Evolutionary conservation across 306 rosid species (phyloP), one percentile per base, ranked within the genome.

Genomic region (Fragaria ananassa): DNA sequence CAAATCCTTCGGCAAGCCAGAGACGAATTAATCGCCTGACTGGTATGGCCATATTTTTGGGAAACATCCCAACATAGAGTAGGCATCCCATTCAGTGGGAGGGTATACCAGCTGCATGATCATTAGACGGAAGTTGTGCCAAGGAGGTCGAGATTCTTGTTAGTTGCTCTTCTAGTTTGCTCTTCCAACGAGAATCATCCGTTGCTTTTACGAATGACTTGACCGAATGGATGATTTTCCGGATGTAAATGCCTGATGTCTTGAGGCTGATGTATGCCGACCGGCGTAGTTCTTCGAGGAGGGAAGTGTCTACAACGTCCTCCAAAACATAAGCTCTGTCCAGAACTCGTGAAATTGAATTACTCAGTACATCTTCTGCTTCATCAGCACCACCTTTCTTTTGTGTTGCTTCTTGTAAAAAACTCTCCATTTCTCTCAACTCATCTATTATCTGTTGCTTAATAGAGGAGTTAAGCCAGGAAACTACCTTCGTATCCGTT

Each of bases 31-130:
- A 19, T 49, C 81, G 71, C 74, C 81, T 34, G 5, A 60, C 11
- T 7, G 81, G 81, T 27, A 78, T 78, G 13, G 45, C 61, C 71
- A 58, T 69, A 7, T 56, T 62, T 45, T 13, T 70, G 0, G 81
- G 81, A 60, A 78, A 78, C 11, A 78, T 37, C 14, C 47, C 62
- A 68, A 78, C 31, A 58, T 78, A 78, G n/a, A 78, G 75, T 21
- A 56, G 62, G 29, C 62, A 56, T 4, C 62, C 62, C 62, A 57
- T 57, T 57, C 21, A 57, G 63, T 57, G 63, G 31, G 63, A 57
- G 63, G 63, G 63, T 57, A 57, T 57, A 0, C 29, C 63, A 6
- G 29, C 29, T 8, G 60, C 17, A 19, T 18, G 21, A 53, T 53
- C 23, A 18, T 18, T 6, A 53, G 0, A 4, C 25, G 8, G 51